Conservation (phyloP, 495 filamentous ascomycete species). For the Tuber borchii region DNA sequence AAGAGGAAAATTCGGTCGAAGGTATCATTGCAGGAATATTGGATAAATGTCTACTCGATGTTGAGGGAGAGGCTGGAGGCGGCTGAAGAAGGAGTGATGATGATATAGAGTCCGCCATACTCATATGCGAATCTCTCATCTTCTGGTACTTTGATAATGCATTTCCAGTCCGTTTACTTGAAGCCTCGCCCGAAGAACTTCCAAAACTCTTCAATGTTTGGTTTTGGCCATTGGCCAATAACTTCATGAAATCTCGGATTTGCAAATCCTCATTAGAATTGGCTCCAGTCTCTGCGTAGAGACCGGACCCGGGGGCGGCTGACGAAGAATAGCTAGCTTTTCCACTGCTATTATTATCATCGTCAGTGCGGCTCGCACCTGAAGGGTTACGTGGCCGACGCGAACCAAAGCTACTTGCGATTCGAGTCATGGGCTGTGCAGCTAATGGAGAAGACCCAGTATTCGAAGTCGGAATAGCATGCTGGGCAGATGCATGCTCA, state of each 20-base stretch:
- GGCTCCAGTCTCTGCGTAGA: conserved; percentile 64
- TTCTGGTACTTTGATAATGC: conserved; percentile 73
- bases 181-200: conserved; percentile 19
- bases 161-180: conserved; percentile 33
- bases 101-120: conserved; percentile 79
- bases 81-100: conserved; percentile 75
- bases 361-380: conserved; percentile 66
- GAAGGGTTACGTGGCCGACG: conserved; percentile 69
- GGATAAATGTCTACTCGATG: conserved; percentile 72
- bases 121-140: conserved; percentile 81
- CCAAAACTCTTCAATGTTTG: conserved; percentile 38
- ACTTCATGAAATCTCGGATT: conserved; percentile 38
- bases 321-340: conserved; percentile 78
- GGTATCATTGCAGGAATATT: conserved; percentile 79
- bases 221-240: conserved; percentile 37
- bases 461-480: not conserved
- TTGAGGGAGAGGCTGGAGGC: conserved; percentile 58
- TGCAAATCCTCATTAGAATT: conserved; percentile 41
- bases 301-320: conserved; percentile 76
- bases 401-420: conserved; percentile 83
- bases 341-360: conserved; percentile 80
- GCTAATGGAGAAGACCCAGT: conserved; percentile 31
- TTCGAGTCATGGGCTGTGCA: conserved; percentile 59
- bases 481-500: not conserved
- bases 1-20: conserved; percentile 72